Percentiles rank a stretch among this genome's conserved stretches.
These are phyloP conservation scores for Salicornia ramosissima DNA, from an alignment of 148 eudicot species.

Conservation along the genomic window DNA sequence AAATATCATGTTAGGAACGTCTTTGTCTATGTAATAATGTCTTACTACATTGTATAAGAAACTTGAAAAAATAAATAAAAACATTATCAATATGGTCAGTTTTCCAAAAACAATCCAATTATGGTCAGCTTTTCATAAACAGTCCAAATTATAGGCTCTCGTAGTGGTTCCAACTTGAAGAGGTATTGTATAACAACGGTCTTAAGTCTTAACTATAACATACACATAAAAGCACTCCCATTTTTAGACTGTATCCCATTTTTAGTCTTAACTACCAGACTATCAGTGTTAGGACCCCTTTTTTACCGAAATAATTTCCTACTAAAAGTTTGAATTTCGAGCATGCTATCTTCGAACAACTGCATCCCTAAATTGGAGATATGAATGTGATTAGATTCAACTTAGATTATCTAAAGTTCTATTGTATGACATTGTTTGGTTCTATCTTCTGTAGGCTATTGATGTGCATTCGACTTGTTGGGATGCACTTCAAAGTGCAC, in stretches of 20 bases:
- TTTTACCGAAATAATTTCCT: background rate
- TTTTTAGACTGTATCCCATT: too few relatives aligned
- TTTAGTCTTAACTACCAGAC: too few relatives aligned
- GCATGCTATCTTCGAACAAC: background rate
- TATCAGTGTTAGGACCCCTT: too few relatives aligned
- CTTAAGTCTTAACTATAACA: too few relatives aligned
- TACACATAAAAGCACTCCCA: too few relatives aligned
- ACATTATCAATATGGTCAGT: too few relatives aligned
- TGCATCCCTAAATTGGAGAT: background rate
- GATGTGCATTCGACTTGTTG: constrained; percentile 64
- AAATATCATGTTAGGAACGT: constrained; percentile 80
- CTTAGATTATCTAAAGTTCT: background rate
- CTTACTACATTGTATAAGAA: background rate
- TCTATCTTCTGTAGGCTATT: constrained; percentile 46
- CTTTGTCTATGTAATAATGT: background rate
- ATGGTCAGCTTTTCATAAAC: too few relatives aligned
- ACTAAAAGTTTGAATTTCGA: background rate
- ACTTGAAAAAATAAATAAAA: too few relatives aligned
- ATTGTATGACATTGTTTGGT: background rate
- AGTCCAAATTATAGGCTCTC: too few relatives aligned
- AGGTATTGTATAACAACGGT: too few relatives aligned
- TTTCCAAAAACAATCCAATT: too few relatives aligned
- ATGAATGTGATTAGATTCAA: background rate
- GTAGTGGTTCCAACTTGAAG: too few relatives aligned
- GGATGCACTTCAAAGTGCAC: constrained; percentile 72